These are phyloP conservation scores for Fennellomyces sp. DNA, from an alignment of 371 early-diverging fungal species.

Conservation along the genomic window DNA sequence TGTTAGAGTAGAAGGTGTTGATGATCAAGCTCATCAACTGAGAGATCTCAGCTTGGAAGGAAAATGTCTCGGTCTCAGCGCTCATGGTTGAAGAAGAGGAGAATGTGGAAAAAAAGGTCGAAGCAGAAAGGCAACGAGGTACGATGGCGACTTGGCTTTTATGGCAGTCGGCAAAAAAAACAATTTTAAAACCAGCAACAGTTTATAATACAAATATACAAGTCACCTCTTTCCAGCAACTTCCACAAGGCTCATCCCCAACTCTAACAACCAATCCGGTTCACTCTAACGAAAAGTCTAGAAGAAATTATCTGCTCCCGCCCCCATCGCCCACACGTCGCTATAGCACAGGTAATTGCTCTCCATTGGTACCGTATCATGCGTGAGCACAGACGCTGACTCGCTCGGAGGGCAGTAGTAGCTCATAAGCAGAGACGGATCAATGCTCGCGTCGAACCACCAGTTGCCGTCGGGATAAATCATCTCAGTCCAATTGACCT, in stretches of 20 bases:
- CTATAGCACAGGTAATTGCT: background rate
- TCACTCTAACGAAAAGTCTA: too few species aligned
- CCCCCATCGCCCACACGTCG: background rate
- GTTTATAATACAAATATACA: constrained; percentile 10
- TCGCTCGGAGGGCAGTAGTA: background rate
- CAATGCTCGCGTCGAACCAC: background rate
- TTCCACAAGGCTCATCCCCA: background rate
- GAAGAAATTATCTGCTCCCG: background rate
- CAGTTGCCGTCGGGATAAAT: background rate
- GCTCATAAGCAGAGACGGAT: constrained; percentile 3
- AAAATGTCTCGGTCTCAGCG: constrained; percentile 68
- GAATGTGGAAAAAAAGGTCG: background rate
- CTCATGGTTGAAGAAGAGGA: constrained; percentile 18
- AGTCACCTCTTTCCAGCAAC: constrained; percentile 8
- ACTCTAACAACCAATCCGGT: background rate
- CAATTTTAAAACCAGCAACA: background rate
- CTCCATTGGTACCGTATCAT: background rate
- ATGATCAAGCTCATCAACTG: constrained; percentile 94
- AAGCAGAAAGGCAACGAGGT: constrained; percentile 9
- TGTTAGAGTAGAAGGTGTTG: constrained; percentile 59
- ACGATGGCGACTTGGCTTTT: constrained; percentile 5
- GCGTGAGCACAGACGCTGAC: background rate
- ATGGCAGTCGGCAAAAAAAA: background rate
- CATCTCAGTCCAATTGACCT: background rate
- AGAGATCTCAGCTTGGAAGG: constrained; percentile 94